Evolutionary conservation across 2,329 filamentous ascomycete species (phyloP).

Genomic region (Penicillium sp.): DNA sequence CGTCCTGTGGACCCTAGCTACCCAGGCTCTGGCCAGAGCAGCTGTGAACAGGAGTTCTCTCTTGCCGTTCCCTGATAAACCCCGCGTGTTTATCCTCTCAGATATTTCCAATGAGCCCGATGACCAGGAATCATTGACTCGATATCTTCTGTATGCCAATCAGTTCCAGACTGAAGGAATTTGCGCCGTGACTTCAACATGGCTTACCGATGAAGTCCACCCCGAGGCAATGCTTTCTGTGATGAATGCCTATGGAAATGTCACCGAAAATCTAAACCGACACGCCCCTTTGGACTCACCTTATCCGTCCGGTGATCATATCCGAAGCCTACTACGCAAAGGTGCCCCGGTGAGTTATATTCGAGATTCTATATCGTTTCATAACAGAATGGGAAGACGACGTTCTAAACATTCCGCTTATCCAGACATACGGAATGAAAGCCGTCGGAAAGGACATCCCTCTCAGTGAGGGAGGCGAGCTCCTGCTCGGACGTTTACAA

Average conservation of each 20-base stretch:
- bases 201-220: constrained; percentile 47
- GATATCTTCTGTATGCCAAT: constrained; percentile 52
- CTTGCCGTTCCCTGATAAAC: constrained; percentile 8
- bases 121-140: constrained; percentile 49
- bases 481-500: constrained; percentile 48
- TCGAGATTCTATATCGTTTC: constrained; percentile 1
- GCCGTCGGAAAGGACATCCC: constrained; percentile 36
- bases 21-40: constrained; percentile 5
- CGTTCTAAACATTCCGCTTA: background rate
- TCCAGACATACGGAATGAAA: constrained; percentile 38
- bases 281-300: constrained; percentile 52
- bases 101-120: constrained; percentile 37
- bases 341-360: constrained; percentile 43
- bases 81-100: constrained; percentile 12
- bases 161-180: constrained; percentile 52
- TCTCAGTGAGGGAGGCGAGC: constrained; percentile 48
- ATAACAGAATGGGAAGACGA: background rate
- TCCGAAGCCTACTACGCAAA: constrained; percentile 42
- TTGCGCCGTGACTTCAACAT: constrained; percentile 52
- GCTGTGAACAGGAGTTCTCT: constrained; percentile 6
- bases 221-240: constrained; percentile 51
- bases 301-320: constrained; percentile 47
- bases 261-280: constrained; percentile 52
- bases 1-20: constrained; percentile 8
- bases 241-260: constrained; percentile 48